Conservation (phyloP, 2,329 filamentous ascomycete species). For the Stagonosporopsis cucurbitacearum region DNA sequence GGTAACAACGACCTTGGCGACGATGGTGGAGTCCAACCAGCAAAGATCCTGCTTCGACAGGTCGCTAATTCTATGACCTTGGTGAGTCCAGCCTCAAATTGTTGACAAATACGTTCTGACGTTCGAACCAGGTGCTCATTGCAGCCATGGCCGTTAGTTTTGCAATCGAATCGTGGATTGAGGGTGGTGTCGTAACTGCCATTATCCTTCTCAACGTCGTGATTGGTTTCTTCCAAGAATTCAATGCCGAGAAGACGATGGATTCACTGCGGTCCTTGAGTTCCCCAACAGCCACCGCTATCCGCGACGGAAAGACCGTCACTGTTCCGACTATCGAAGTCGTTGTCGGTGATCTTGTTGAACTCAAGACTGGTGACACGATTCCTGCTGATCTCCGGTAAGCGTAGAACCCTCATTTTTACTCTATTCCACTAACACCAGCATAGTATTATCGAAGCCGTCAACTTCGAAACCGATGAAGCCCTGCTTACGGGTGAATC, state of each 20-base stretch:
- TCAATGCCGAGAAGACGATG: conserved; percentile 57
- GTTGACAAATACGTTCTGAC: too few species aligned
- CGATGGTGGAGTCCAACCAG: conserved; percentile 72
- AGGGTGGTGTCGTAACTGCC: conserved; percentile 55
- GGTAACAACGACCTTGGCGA: conserved; percentile 76
- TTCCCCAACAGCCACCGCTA: conserved; percentile 53
- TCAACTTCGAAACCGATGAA: conserved; percentile 79
- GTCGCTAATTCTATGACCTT: conserved; percentile 80
- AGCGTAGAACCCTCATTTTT: neutral
- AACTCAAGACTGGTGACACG: conserved; percentile 68
- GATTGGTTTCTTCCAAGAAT: conserved; percentile 57
- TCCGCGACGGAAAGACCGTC: conserved; percentile 61
- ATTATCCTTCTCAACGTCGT: conserved; percentile 55
- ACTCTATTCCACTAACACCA: neutral
- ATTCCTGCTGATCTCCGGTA: conserved; percentile 70
- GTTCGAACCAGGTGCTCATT: conserved; percentile 48
- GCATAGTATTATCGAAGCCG: conserved; percentile 60
- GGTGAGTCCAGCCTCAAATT: too few species aligned
- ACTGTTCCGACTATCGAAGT: conserved; percentile 63
- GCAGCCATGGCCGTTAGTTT: conserved; percentile 56
- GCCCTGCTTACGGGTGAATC: conserved; percentile 75
- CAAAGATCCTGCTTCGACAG: conserved; percentile 75
- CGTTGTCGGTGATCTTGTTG: conserved; percentile 70
- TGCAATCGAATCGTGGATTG: conserved; percentile 55
- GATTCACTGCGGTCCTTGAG: conserved; percentile 53